Evolutionary conservation across 768 basidiomycete species (phyloP).

Genomic region (Lentinus tigrinus): DNA sequence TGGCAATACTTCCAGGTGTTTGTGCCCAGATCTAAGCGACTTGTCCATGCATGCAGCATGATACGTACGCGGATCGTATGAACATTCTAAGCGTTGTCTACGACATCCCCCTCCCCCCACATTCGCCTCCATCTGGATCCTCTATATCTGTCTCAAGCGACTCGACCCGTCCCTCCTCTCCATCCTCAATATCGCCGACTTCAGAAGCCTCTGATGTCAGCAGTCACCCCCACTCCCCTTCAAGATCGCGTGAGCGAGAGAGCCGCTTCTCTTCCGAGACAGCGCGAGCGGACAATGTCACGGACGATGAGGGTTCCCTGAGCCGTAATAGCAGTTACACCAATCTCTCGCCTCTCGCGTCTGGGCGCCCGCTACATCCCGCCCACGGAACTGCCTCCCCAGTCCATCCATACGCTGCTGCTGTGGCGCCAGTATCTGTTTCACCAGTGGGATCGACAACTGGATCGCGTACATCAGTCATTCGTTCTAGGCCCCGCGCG

Average conservation of each 20-base stretch:
- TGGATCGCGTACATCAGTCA: conserved; percentile 5
- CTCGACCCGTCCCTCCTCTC: conserved; percentile 51
- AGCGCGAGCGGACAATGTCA: conserved; percentile 7
- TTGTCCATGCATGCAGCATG: conserved; percentile 55
- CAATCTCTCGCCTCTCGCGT: conserved; percentile 7
- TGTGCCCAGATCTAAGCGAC: background rate
- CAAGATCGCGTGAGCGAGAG: conserved; percentile 16
- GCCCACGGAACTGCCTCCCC: conserved; percentile 5
- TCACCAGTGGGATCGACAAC: background rate
- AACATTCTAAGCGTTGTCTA: conserved; percentile 89
- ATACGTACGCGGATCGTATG: conserved; percentile 94
- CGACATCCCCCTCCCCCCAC: conserved; percentile 76
- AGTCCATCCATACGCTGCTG: conserved; percentile 21
- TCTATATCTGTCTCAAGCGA: conserved; percentile 45
- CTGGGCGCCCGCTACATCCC: conserved; percentile 4
- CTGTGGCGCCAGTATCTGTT: conserved; percentile 3
- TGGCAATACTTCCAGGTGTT: conserved; percentile 11
- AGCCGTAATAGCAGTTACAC: conserved; percentile 14
- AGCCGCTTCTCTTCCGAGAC: conserved; percentile 23
- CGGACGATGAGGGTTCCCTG: conserved; percentile 1
- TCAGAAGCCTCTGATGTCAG: conserved; percentile 40
- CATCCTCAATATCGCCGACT: conserved; percentile 48
- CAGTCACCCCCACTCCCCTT: conserved; percentile 28
- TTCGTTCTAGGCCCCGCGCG: conserved; percentile 44
- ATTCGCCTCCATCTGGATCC: conserved; percentile 53